Percentiles rank a stretch among this genome's conserved stretches.
These are phyloP conservation scores for Mortierella sp. DNA, from an alignment of 371 early-diverging fungal species.

Conservation along the genomic window DNA sequence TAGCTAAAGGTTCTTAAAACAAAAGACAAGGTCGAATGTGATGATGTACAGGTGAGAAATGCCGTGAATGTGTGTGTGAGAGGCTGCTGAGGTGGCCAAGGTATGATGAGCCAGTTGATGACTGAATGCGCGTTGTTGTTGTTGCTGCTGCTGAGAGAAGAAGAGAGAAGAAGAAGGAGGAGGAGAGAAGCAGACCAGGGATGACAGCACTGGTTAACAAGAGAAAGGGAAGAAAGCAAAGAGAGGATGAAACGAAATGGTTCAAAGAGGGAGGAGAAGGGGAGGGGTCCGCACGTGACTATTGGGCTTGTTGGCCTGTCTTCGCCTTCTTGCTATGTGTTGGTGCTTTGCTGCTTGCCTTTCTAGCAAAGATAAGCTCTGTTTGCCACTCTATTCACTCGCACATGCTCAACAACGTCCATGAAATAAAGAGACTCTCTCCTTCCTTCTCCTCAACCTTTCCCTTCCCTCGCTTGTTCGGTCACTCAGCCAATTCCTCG, in stretches of 20 bases:
- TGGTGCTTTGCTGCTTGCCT: background rate
- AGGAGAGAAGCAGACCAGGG: background rate
- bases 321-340: background rate
- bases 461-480: background rate
- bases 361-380: background rate
- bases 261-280: background rate
- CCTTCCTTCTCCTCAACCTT: background rate
- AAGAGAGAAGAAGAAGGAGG: background rate
- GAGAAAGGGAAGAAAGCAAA: background rate
- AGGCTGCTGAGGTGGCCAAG: background rate
- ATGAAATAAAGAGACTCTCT: background rate
- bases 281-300: slow-evolving; percentile 6
- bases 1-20: background rate
- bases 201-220: background rate
- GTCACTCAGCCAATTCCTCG: background rate
- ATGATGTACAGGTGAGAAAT: slow-evolving; percentile 5
- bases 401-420: background rate
- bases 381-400: background rate
- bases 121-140: background rate
- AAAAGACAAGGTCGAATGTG: background rate
- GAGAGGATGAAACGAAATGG: background rate
- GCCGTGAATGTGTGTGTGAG: background rate
- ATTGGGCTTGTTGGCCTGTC: background rate
- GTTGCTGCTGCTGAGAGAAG: background rate
- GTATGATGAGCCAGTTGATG: background rate